Percentiles rank a stretch among this genome's conserved stretches.
Conservation (phyloP, 805 yeast genomes). For the Wickerhamiella brachini region DNA sequence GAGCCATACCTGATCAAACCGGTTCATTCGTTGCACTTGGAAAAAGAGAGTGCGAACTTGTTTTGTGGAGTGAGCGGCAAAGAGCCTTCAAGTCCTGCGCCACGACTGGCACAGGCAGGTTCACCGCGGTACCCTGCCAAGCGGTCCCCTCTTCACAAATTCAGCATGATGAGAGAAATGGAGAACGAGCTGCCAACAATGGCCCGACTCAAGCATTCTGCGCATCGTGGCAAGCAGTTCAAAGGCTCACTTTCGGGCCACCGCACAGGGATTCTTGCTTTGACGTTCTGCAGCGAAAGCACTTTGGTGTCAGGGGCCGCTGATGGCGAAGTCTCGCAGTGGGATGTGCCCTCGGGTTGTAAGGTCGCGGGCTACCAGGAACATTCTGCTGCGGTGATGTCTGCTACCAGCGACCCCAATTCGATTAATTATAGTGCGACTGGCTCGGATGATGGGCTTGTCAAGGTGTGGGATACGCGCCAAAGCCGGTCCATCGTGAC, state of each 20-base stretch:
- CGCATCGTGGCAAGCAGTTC: not conserved
- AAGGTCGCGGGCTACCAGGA: not conserved
- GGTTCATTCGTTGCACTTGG: not conserved
- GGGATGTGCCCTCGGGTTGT: not conserved
- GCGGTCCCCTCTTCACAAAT: not conserved
- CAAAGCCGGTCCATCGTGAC: not conserved
- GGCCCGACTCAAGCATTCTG: not conserved
- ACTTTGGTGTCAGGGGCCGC: not conserved
- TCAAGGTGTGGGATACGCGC: conserved; percentile 1
- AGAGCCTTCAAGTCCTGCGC: not conserved
- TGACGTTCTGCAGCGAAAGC: not conserved
- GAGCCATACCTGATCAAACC: not conserved
- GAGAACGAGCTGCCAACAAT: not conserved
- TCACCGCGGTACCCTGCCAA: not conserved
- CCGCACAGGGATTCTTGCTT: not conserved
- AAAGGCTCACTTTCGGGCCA: not conserved
- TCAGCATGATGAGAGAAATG: not conserved
- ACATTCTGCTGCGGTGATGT: not conserved
- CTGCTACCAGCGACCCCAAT: not conserved
- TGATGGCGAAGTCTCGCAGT: not conserved
- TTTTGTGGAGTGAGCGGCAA: not conserved
- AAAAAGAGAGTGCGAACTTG: not conserved
- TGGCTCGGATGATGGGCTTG: not conserved
- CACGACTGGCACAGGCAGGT: not conserved
- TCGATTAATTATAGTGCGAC: not conserved